Base-by-base conservation (phyloP, 1,284 basidiomycete genomes). In the Apiotrichum porosum region DNA sequence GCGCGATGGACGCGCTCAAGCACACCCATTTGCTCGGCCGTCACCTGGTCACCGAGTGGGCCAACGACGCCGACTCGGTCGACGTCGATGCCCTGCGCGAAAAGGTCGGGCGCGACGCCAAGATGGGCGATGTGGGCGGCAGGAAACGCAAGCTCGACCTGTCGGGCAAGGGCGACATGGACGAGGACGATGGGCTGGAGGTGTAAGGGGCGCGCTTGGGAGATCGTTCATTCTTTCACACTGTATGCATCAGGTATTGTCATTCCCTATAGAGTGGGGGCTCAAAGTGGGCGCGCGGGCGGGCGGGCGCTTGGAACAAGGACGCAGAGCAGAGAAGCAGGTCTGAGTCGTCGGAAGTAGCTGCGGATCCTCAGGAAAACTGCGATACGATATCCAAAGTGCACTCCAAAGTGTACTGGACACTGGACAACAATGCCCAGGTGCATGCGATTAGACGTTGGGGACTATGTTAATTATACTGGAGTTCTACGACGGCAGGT, bases 1-100 rank as follows among this genome's bases (percentile, higher is more conserved):
- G 84, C 37, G 91, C 88, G 0, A 89, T 85, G 71, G 80, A 81
- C 18, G 82, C 88, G 4, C 79, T 98, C 34, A 81, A 83, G 57
- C 91, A 97, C 73, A 97, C 92, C 0, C 95, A 98, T 78, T 83
- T 98, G 62, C 82, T 98, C 9, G 94, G 94, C 4, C 76, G 95
- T 24, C 94, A 98, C 79, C 75, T 98, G 26, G 89, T 98, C 1
- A 76, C 97, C 34, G 83, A 95, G 67, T 97, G 92, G 91, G 89
- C 92, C 0, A 84, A 87, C 60, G 55, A 90, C 44, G 72, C 66
- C 3, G 84, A 79, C 3, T 81, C 81, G 49, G 66, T 68, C 22
- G 64, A 91, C 64, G 63, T 92, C 39, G 86, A 88, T 35, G 78
- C 72, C 51, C 69, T 94, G 34, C 77, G 91, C 54, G 81, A 81